Evolutionary conservation across 2,329 filamentous ascomycete genomes (phyloP).

Genomic region (Phoma sp.): DNA sequence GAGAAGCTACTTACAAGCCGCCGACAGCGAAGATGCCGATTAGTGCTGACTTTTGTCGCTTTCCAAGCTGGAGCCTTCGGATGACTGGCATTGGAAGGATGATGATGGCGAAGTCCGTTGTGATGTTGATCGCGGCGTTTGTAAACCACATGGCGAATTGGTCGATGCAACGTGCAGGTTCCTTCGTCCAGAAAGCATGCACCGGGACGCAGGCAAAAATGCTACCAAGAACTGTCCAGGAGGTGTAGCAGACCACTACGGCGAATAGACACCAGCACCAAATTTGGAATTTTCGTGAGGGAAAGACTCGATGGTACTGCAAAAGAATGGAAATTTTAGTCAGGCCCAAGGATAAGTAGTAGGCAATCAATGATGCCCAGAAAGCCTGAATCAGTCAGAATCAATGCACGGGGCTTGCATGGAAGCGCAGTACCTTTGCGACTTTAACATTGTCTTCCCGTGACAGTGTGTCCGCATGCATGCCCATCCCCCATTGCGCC

Average conservation of each 20-base stretch:
- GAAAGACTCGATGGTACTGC: conserved; percentile 42
- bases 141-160: conserved; percentile 40
- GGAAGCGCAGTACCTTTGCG: conserved; percentile 27
- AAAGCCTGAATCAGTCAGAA: conserved; percentile 32
- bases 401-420: not conserved
- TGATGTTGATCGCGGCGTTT: conserved; percentile 42
- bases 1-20: conserved; percentile 44
- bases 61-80: conserved; percentile 41
- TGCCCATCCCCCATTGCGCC: conserved; percentile 40
- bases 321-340: conserved; percentile 44
- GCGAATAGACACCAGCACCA: conserved; percentile 31
- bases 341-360: conserved; percentile 41
- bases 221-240: conserved; percentile 41
- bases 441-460: conserved; percentile 25
- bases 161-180: conserved; percentile 39
- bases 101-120: conserved; percentile 43
- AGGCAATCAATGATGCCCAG: conserved; percentile 41
- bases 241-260: conserved; percentile 34
- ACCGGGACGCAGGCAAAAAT: conserved; percentile 44
- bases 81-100: conserved; percentile 45
- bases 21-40: conserved; percentile 48
- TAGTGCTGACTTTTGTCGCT: conserved; percentile 45
- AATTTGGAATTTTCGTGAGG: conserved; percentile 34
- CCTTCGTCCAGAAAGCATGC: conserved; percentile 41
- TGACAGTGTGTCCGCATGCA: conserved; percentile 25